Conservation (phyloP, 2,329 filamentous ascomycete species). For the Daldinia sp. region DNA sequence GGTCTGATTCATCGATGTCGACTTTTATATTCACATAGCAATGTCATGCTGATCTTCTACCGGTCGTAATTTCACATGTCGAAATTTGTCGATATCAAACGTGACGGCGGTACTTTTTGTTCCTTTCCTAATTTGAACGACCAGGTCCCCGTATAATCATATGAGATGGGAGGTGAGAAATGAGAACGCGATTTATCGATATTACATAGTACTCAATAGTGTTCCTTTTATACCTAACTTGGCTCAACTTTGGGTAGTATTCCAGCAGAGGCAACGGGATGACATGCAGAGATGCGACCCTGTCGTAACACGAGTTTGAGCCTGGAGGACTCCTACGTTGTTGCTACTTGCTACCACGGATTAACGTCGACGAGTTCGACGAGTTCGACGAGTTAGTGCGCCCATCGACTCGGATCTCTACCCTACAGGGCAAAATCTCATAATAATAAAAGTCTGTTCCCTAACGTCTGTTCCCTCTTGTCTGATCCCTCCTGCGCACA, state of each 20-base stretch:
- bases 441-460: neutral
- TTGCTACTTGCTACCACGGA: neutral
- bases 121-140: neutral
- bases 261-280: constrained; percentile 19
- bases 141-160: neutral
- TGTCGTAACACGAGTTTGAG: constrained; percentile 4
- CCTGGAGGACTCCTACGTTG: neutral
- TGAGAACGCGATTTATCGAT: constrained; percentile 8
- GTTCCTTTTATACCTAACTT: constrained; percentile 2
- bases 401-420: too few relatives aligned
- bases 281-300: constrained; percentile 27
- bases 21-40: neutral
- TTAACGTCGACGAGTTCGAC: too few relatives aligned
- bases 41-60: neutral
- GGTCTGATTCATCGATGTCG: too few relatives aligned
- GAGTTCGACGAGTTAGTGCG: too few relatives aligned
- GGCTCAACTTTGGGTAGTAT: constrained; percentile 9
- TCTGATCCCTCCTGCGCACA: neutral
- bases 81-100: neutral
- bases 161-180: neutral
- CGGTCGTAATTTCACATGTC: constrained; percentile 5
- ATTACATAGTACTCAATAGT: constrained; percentile 9
- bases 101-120: neutral
- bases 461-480: neutral
- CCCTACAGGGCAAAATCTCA: too few relatives aligned